Conservation (phyloP, 139 green algal genomes). For the Chlamydomonas sphaeroides region DNA sequence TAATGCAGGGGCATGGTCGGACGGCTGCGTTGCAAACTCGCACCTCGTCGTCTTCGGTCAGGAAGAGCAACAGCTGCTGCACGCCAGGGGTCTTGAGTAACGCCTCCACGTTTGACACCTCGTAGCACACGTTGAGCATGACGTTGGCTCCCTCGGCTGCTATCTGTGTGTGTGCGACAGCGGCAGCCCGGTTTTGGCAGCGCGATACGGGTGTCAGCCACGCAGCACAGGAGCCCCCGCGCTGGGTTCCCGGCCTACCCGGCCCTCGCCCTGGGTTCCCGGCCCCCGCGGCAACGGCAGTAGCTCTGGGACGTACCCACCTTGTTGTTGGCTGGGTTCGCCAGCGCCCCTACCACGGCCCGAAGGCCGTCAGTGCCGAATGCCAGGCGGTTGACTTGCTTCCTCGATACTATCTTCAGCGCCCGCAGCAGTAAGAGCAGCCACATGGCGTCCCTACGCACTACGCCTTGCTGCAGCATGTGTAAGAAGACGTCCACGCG, state of each 20-base stretch:
- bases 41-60: conserved; percentile 38
- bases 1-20: too few relatives aligned
- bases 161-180: too few relatives aligned
- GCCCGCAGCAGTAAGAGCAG: conserved; percentile 34
- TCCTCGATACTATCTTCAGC: conserved; percentile 77
- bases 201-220: too few relatives aligned
- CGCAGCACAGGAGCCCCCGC: too few relatives aligned
- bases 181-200: too few relatives aligned
- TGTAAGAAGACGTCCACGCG: conserved; percentile 26
- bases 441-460: conserved; percentile 22
- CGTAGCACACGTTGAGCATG: conserved; percentile 83
- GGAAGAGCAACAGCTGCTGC: conserved; percentile 51
- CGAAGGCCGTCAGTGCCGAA: conserved; percentile 46
- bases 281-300: too few relatives aligned
- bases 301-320: background rate
- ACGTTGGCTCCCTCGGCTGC: conserved; percentile 77
- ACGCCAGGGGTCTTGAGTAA: conserved; percentile 58
- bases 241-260: background rate
- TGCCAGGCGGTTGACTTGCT: conserved; percentile 60
- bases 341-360: conserved; percentile 42
- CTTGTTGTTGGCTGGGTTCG: conserved; percentile 31
- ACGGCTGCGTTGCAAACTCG: too few relatives aligned
- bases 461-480: conserved; percentile 22
- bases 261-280: too few relatives aligned
- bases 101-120: conserved; percentile 50